phyloP scores from a whole-genome alignment of 1,139 yeast species.

The Geotrichum cucujoidarum region DNA sequence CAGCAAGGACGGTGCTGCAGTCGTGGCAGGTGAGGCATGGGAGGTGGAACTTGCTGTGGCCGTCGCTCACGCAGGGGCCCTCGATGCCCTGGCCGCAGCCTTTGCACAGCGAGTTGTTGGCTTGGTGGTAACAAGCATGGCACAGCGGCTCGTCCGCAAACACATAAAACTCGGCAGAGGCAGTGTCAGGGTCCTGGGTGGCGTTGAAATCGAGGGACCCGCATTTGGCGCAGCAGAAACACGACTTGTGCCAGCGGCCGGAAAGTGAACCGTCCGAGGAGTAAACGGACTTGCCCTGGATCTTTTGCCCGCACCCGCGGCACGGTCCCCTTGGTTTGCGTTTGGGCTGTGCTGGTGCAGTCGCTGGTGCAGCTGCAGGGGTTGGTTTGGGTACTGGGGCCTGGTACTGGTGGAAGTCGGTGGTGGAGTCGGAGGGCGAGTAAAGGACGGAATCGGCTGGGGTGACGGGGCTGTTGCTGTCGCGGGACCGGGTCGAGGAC shows the following conservation, averaged over 20 bases:
- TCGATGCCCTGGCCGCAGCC: conserved; percentile 74
- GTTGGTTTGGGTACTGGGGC: not conserved
- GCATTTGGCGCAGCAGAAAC: conserved; percentile 75
- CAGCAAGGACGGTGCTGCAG: conserved; percentile 25
- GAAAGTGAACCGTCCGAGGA: conserved; percentile 76
- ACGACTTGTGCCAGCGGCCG: conserved; percentile 91
- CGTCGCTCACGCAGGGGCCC: conserved; percentile 56
- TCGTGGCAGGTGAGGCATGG: conserved; percentile 34
- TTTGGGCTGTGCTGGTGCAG: not conserved
- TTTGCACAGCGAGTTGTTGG: conserved; percentile 70
- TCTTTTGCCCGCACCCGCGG: conserved; percentile 49
- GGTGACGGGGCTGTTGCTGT: conserved; percentile 1
- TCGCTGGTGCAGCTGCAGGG: not conserved
- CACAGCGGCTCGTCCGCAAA: conserved; percentile 77
- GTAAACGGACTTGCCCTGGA: conserved; percentile 56
- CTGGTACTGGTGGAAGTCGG: not conserved
- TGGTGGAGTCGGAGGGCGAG: no score
- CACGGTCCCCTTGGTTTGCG: conserved; percentile 17
- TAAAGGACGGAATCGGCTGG: not conserved
- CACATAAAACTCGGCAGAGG: conserved; percentile 65
- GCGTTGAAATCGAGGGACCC: conserved; percentile 30
- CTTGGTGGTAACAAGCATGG: conserved; percentile 65
- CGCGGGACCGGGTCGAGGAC: not conserved
- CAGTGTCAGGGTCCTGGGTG: conserved; percentile 20
- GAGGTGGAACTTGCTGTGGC: conserved; percentile 31